These are phyloP conservation scores for Hibiscus mutabilis DNA, from an alignment of 345 rosid genomes.

Conservation along the genomic window DNA sequence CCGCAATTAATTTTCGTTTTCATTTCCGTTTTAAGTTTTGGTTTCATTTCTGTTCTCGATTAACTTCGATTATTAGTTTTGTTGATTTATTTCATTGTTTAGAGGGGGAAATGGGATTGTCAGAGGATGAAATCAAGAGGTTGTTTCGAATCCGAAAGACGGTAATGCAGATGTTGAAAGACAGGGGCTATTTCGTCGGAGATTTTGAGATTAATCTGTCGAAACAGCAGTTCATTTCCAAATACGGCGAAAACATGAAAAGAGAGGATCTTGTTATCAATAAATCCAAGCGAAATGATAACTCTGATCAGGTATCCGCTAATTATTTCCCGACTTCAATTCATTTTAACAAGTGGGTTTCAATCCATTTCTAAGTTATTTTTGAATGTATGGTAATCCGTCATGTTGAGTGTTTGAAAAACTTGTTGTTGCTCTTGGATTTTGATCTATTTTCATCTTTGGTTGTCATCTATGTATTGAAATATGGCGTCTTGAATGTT, in stretches of 20 bases:
- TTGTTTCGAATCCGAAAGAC: conserved; percentile 57
- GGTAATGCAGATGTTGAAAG: conserved; percentile 76
- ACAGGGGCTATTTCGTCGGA: conserved; percentile 63
- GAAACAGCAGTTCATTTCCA: conserved; percentile 42
- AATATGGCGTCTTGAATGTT: neutral
- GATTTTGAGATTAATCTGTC: conserved; percentile 55
- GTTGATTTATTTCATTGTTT: neutral
- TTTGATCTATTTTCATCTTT: neutral
- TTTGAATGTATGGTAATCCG: neutral
- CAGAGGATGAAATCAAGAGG: conserved; percentile 63
- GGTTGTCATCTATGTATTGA: neutral
- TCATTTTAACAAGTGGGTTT: neutral
- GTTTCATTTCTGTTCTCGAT: neutral
- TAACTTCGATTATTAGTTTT: neutral
- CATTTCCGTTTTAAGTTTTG: neutral
- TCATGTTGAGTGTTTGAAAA: neutral
- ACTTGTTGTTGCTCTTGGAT: neutral
- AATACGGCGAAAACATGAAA: conserved; percentile 72
- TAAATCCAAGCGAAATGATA: conserved; percentile 45
- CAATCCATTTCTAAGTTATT: neutral
- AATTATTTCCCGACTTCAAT: neutral
- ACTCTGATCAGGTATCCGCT: conserved; percentile 52
- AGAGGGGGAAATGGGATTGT: conserved; percentile 35
- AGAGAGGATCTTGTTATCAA: conserved; percentile 80
- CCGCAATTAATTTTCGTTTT: neutral